Base-by-base conservation (phyloP, 208 protist genomes). In the Novymonas esmeraldas region DNA sequence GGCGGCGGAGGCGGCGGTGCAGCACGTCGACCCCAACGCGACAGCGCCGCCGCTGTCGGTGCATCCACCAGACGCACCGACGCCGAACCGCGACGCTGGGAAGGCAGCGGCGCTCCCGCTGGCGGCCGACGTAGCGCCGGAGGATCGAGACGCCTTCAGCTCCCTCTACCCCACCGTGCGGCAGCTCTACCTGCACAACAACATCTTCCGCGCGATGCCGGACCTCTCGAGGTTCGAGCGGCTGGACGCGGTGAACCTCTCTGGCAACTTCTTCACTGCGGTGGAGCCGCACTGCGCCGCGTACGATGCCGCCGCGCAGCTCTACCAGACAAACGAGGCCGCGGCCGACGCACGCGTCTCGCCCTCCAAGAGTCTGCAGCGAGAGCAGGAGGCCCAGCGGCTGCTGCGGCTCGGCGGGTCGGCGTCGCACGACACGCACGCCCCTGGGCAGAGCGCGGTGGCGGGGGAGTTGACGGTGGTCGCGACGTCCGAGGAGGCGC, bases 171-270 rank as follows among this genome's bases (percentile, higher is more conserved):
- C 82, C 22, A 91, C 96, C 3, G 60, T 98, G 29, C 77, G 87
- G 11, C 93, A 95, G 68, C 66, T 98, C 18, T 98, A 97, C 73
- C 61, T 98, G 14, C 94, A 98, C 63, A 90, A 98, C 61, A 98
- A 98, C 58, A 24, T 84, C 10, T 88, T 98, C 20, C 55, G 74
- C 6, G 52, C 56, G 9, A 98, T 98, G 79, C 90, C 95, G 2
- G 84, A 95, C 64, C 64, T 98, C 3, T 79, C 85, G 29, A 73
- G 78, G 14, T 95, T 98, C 55, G 67, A 88, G 55, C 75, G 90
- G 0, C 78, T 98, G 0, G 76, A 97, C 62, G 68, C 91, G 20
- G 64, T 98, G 0, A 98, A 98, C 67, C 56, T 98, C 18, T 80
- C 86, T 2, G 79, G 86, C 51, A 98, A 98, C 70, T 91, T 92